phyloP scores from a whole-genome alignment of 2,329 filamentous ascomycete genomes.

The Macrophomina tecta region DNA sequence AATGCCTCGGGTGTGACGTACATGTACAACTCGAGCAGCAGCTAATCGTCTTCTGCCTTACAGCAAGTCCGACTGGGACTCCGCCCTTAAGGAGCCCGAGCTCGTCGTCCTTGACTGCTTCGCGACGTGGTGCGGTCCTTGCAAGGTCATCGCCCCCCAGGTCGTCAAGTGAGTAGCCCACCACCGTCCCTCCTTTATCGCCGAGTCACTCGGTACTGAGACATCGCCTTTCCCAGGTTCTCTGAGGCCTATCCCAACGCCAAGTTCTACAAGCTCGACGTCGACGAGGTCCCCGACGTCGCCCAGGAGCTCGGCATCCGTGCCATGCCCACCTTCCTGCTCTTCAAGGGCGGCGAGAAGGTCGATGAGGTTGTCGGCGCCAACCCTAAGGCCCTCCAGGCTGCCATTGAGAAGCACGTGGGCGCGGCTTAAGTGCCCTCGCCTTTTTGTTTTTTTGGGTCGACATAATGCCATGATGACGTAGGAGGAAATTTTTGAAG shows the following conservation, averaged over 20 bases:
- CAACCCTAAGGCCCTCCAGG: conserved; percentile 72
- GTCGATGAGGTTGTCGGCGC: conserved; percentile 78
- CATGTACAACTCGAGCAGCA: neutral
- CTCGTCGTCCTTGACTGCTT: conserved; percentile 84
- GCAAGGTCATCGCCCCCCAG: conserved; percentile 85
- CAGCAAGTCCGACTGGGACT: conserved; percentile 66
- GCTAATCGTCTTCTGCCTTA: conserved; percentile 15
- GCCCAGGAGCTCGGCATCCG: conserved; percentile 79
- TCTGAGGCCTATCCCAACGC: conserved; percentile 65
- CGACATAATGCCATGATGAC: conserved; percentile 14
- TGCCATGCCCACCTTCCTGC: conserved; percentile 90
- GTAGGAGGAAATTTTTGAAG: neutral
- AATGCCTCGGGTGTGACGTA: neutral
- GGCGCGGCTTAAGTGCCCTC: conserved; percentile 28
- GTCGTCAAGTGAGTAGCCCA: conserved; percentile 65
- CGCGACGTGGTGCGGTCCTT: conserved; percentile 92
- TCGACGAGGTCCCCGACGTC: conserved; percentile 79
- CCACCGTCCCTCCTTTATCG: conserved; percentile 2
- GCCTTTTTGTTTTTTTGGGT: neutral
- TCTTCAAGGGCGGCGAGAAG: conserved; percentile 83
- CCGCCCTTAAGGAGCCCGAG: conserved; percentile 58
- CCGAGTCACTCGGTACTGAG: conserved; percentile 19
- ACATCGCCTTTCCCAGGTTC: conserved; percentile 52
- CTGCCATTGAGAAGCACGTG: conserved; percentile 52
- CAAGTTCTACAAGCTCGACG: conserved; percentile 88